Base-by-base conservation (phyloP, 176 grass and related monocot genomes). In the Phoenix dactylifera region DNA sequence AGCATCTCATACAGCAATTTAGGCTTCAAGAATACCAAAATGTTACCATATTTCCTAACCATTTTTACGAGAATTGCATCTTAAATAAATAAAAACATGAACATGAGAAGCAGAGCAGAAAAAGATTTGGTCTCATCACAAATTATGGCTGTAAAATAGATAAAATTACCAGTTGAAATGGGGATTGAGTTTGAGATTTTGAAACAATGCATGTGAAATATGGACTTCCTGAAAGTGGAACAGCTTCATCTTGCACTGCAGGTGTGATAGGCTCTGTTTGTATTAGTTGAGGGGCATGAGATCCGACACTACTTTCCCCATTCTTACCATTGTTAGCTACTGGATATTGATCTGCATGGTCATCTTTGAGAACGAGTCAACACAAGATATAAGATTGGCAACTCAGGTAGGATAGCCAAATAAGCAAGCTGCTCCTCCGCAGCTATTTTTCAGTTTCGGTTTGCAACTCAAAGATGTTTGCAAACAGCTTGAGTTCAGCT, bases 141-240 rank as follows among this genome's bases (percentile, higher is more conserved):
- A 18, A 6, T 49, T 22, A 14, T 16, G 9, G 20, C 18, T 22
- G 18, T 51, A 7, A 32, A 16, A 18, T 20, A 14, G 35, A 44
- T 44, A 12, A 14, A 44, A 44, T 58, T 85, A 86, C 78, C 78
- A 86, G 54, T 81, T 76, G 73, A 22, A 69, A 77, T 15, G 74
- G 73, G 4, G 22, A 4, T 0, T 71, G 20, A 10, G 70, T 51
- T 22, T 74, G 62, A 25, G 74, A 77, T 25, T 67, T 74, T 69
- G 74, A 71, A 0, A 86, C 17, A 50, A 86, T 48, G 55, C 73
- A 74, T 26, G 74, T 4, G 51, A 81, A 86, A 73, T 71, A 78
- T 4, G 74, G 74, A 16, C 58, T 74, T 19, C 78, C 78, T 24
- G 52, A 6, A 19, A 86, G 78, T 19, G 76, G 76, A 24, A 85